Evolutionary conservation across 139 green algal species (phyloP), one percentile per base, ranked within the genome.

Genomic region (Mychonastes homosphaera): DNA sequence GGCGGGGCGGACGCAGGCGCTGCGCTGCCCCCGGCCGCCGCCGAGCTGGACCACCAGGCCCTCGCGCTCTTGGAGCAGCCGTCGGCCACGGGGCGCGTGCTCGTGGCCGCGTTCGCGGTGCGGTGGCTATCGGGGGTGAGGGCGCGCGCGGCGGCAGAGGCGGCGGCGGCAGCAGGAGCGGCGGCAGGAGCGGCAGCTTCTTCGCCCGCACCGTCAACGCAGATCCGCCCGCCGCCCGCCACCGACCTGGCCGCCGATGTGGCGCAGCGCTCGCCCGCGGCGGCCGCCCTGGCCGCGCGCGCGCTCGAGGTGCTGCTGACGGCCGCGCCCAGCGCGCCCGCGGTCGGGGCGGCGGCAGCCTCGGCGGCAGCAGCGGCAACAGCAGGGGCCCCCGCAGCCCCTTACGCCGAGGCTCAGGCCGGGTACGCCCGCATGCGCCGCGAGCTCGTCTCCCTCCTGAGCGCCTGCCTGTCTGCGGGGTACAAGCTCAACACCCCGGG

Each of bases 391-490:
- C n/a, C n/a, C n/a, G n/a, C 58, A 10, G 66, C 73, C 34, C 72
- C 79, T 2, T 93, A 89, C 53, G 39, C 15, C 6, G 85, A 91
- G 65, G 26, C 78, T 21, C 19, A 46, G 23, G 28, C 28, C n/a
- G n/a, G 45, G 29, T 61, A 67, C 41, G 38, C 4, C 0, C 79
- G 80, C 34, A 73, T 92, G 65, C 71, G 74, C 27, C 56, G 58
- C 4, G 84, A 94, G 69, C 52, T 81, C 13, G 19, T 71, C 4
- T 64, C 62, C 3, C 57, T 88, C 0, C 48, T 83, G 33, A 38
- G 58, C 8, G 67, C 61, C 6, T 72, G 67, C 29, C 33, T 73
- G 56, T 54, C n/a, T 67, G 49, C 51, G 48, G 45, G 61, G 40
- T 43, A 62, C 38, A 45, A 69, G 38, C 56, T 79, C 55, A 60